Percentiles rank a stretch among this genome's conserved stretches.
These are phyloP conservation scores for Phytophthora megakarya DNA, from an alignment of 352 stramenopile genomes.

Conservation along the genomic window DNA sequence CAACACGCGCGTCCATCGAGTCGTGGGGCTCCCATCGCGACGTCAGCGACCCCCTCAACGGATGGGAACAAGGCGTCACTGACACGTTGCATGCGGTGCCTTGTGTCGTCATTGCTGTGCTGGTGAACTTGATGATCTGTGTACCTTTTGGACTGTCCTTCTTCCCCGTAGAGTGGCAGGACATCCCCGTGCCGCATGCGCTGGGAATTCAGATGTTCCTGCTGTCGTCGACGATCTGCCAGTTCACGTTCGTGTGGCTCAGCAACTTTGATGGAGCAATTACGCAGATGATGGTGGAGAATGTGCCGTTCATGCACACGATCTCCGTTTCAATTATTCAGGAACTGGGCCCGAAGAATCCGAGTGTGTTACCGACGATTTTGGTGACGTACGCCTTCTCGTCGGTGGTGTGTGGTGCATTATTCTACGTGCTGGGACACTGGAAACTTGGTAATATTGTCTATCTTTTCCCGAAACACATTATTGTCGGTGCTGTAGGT, in stretches of 20 bases:
- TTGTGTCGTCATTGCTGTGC: conserved; percentile 69
- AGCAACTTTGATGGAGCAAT: conserved; percentile 80
- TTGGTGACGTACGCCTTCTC: conserved; percentile 92
- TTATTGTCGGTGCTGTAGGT: conserved; percentile 95
- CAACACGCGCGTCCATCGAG: conserved; percentile 17
- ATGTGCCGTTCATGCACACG: conserved; percentile 95
- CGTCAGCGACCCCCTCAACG: conserved; percentile 16
- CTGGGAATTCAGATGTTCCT: conserved; percentile 87
- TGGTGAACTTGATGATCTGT: conserved; percentile 89
- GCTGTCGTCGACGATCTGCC: conserved; percentile 76
- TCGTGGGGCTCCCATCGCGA: conserved; percentile 25
- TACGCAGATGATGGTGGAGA: conserved; percentile 96
- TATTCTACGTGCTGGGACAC: conserved; percentile 91
- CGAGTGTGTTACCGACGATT: conserved; percentile 87
- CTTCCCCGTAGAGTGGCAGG: conserved; percentile 80
- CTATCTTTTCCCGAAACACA: conserved; percentile 95
- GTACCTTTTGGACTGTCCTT: conserved; percentile 87
- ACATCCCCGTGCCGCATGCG: conserved; percentile 74
- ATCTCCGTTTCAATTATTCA: conserved; percentile 88
- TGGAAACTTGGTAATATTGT: conserved; percentile 92
- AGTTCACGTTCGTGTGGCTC: conserved; percentile 80
- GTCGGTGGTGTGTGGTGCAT: conserved; percentile 85
- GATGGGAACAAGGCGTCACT: conserved; percentile 34
- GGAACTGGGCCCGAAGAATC: conserved; percentile 72
- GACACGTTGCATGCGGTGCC: conserved; percentile 50